Evolutionary conservation across 768 basidiomycete genomes (phyloP), one percentile per base, ranked within the genome.

Genomic region (Lactarius akahatsu): DNA sequence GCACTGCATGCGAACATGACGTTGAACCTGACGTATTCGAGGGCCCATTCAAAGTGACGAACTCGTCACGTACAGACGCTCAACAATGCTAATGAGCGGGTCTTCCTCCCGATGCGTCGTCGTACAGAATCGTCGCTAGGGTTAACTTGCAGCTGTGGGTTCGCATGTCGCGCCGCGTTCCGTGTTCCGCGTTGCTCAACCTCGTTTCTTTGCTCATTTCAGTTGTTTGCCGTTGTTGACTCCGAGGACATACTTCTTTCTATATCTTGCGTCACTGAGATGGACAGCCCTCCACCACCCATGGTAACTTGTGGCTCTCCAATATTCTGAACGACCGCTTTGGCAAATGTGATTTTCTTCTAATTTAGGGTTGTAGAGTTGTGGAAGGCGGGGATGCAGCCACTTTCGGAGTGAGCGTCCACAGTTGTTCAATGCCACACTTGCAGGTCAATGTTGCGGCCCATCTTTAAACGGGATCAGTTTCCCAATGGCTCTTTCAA

Each of bases 21-120:
- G 4, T 34, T 83, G 96, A 97, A 78, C 89, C 95, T 18, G 96
- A 98, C 18, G 93, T 97, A 20, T 82, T 98, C 36, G 93, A 96
- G 56, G 96, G 97, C 60, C 78, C 98, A 67, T 81, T 98, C 74
- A 98, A 98, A 80, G 96, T 93, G 82, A 92, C 70, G 95, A 97
- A 74, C 88, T 81, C 69, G 91, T 96, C 67, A 89, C 95, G 88
- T 98, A 61, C 82, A 86, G 52, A 96, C 96, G 30, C 84, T 98
- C 67, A 96, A 96, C 77, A 94, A 97, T 81, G 96, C 10, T 36
- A 9, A 13, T 11, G 92, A 94, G 91, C 93, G 77, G 68, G 89
- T 89, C 40, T 38, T 50, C 34, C 50, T n/a, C 38, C 55, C 66
- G 75, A 60, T 74, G 45, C 18, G 9, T 54, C 40, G 60, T 60